phyloP scores from a whole-genome alignment of 352 stramenopile species.

The Pythium rishiriense region DNA sequence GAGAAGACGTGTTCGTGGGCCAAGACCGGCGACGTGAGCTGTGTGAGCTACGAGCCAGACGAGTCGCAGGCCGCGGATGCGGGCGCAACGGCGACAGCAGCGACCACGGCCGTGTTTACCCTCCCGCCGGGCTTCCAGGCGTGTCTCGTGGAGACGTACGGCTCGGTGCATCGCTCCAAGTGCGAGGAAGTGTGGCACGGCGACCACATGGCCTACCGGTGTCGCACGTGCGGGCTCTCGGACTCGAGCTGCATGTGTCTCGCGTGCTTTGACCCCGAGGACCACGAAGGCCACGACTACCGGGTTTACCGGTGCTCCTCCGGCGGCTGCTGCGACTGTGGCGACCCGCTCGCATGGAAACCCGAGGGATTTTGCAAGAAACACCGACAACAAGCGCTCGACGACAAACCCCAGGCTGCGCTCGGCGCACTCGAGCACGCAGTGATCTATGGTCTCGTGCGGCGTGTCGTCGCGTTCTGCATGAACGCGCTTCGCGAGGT shows the following conservation, averaged over 20 bases:
- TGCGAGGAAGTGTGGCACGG: constrained; percentile 88
- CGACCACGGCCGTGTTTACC: constrained; percentile 32
- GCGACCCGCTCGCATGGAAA: constrained; percentile 78
- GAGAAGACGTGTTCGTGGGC: constrained; percentile 34
- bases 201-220: constrained; percentile 87
- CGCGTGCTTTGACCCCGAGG: constrained; percentile 71
- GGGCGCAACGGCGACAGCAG: not conserved
- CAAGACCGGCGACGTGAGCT: constrained; percentile 36
- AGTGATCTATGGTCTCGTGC: constrained; percentile 46
- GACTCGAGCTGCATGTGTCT: constrained; percentile 89
- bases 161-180: constrained; percentile 71
- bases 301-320: constrained; percentile 81
- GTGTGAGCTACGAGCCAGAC: constrained; percentile 37
- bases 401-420: constrained; percentile 5
- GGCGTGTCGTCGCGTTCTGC: constrained; percentile 50
- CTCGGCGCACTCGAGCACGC: constrained; percentile 44
- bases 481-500: constrained; percentile 62
- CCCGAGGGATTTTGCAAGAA: constrained; percentile 78
- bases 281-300: constrained; percentile 83
- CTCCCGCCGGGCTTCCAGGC: constrained; percentile 43
- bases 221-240: constrained; percentile 77
- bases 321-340: constrained; percentile 81
- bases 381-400: constrained; percentile 32
- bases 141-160: constrained; percentile 55
- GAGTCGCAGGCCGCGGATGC: constrained; percentile 25